Percentiles rank a stretch among this genome's conserved stretches.
Conservation (phyloP, 148 eudicot species). For the Rhododendron vialii region DNA sequence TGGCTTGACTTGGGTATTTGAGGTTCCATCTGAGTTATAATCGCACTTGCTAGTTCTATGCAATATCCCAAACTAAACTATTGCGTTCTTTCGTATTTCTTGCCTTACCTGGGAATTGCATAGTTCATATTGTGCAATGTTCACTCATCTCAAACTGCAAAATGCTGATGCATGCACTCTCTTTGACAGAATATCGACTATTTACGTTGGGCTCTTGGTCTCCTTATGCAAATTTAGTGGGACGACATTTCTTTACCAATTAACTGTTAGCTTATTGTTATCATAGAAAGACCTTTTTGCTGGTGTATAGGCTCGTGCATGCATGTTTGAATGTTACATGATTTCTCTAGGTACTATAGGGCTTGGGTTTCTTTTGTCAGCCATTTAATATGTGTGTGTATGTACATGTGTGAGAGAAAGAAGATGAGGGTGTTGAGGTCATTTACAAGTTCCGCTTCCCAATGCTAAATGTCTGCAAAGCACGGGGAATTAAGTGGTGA, state of each 20-base stretch:
- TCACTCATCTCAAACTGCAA: background rate
- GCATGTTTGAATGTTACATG: background rate
- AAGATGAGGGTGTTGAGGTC: background rate
- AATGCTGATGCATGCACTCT: background rate
- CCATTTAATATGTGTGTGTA: background rate
- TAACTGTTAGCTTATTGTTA: background rate
- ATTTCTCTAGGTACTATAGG: background rate
- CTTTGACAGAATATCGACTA: background rate
- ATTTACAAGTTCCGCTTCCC: background rate
- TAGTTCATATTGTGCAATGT: background rate
- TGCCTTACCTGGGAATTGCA: background rate
- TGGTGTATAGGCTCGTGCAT: background rate
- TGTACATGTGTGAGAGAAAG: background rate
- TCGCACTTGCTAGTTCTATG: background rate
- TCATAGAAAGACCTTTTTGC: background rate
- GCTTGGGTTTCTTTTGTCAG: background rate
- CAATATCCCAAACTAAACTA: background rate
- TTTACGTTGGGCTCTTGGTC: background rate
- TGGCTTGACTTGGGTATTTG: background rate
- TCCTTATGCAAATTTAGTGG: background rate
- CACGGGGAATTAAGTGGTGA: background rate
- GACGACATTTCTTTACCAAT: background rate
- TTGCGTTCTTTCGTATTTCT: background rate
- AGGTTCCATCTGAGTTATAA: background rate
- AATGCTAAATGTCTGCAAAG: background rate